A percentile compares a stretch with the other conserved stretches of the same genome.
Evolutionary conservation across 768 basidiomycete species (phyloP).

Genomic region (Scleroderma citrinum): DNA sequence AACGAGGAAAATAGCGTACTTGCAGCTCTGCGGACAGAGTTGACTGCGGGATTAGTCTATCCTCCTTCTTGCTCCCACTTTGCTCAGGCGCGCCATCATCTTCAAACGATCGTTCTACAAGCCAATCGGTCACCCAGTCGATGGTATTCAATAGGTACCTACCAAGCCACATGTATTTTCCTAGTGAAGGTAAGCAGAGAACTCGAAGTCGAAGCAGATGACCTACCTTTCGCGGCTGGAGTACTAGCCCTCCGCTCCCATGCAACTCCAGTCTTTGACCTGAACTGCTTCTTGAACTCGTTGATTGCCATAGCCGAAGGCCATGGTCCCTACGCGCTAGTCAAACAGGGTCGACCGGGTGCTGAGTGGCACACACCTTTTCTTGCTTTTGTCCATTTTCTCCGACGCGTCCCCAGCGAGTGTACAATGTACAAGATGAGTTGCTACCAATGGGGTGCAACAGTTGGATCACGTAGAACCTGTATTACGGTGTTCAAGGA

Average conservation of each 20-base stretch:
- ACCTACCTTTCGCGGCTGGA: conserved; percentile 43
- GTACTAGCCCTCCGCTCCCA: conserved; percentile 51
- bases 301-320: conserved; percentile 31
- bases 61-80: conserved; percentile 20
- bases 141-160: conserved; percentile 3
- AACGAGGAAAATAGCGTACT: conserved; percentile 19
- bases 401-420: conserved; percentile 60
- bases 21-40: conserved; percentile 40
- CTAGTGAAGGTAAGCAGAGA: conserved; percentile 23
- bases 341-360: background rate
- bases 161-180: conserved; percentile 61
- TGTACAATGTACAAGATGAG: conserved; percentile 35
- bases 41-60: conserved; percentile 41
- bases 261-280: conserved; percentile 39
- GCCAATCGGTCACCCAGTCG: background rate
- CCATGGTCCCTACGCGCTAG: conserved; percentile 44
- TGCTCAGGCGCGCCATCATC: conserved; percentile 39
- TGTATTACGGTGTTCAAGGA: conserved; percentile 12
- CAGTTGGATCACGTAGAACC: conserved; percentile 56
- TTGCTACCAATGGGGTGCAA: conserved; percentile 42
- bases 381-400: conserved; percentile 44
- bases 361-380: conserved; percentile 33
- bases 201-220: background rate
- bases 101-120: conserved; percentile 47
- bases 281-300: conserved; percentile 60